phyloP scores from a whole-genome alignment of 176 grass and related monocot species.

The Thalia dealbata region DNA sequence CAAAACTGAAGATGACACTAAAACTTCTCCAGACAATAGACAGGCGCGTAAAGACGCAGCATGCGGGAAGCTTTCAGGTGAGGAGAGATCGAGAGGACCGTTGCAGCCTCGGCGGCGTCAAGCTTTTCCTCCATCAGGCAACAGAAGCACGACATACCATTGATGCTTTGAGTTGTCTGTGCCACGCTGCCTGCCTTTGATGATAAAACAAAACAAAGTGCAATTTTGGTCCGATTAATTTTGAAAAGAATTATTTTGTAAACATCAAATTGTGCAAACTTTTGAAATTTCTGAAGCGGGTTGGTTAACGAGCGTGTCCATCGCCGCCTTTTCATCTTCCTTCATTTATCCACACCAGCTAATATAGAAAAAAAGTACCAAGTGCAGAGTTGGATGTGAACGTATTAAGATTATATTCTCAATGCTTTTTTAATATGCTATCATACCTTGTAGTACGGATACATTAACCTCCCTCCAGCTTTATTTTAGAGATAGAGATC shows the following conservation, averaged over 20 bases:
- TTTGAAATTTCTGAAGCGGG: no score
- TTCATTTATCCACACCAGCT: no score
- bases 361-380: background rate
- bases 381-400: no score
- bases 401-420: no score
- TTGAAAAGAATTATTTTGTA: background rate
- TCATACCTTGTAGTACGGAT: no score
- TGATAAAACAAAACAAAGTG: background rate
- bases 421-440: no score
- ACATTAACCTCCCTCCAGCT: no score
- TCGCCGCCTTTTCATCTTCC: no score
- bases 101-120: slow-evolving; percentile 28
- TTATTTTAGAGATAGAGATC: no score
- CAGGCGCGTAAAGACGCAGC: background rate
- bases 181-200: background rate
- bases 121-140: slow-evolving; percentile 43
- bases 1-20: slow-evolving; percentile 24
- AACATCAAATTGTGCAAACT: no score
- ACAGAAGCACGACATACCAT: slow-evolving; percentile 43
- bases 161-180: slow-evolving; percentile 1
- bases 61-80: slow-evolving; percentile 10
- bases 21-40: slow-evolving; percentile 1
- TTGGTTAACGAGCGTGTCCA: no score
- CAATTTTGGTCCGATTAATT: background rate
- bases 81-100: slow-evolving; percentile 24